Evolutionary conservation across 805 yeast genomes (phyloP), one percentile per base, ranked within the genome.

Genomic region (Saccharomycopsis lassenensis): DNA sequence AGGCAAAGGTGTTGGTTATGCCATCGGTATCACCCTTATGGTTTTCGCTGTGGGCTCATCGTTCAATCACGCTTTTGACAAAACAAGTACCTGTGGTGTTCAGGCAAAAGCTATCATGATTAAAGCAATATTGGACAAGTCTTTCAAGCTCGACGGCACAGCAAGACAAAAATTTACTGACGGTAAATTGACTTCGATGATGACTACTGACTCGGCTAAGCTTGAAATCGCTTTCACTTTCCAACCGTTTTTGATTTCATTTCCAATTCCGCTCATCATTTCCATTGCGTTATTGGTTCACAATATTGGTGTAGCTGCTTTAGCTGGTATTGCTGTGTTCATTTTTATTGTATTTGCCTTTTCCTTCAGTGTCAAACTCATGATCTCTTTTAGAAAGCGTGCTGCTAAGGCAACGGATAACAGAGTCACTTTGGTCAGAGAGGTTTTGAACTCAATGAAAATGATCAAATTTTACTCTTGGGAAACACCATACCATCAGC

Each of bases 381-480:
- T 77, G 49, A 14, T 39, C 17, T 48, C 46, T 3, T 61, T 65
- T 49, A 69, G 94, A 50, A 59, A 55, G 31, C 54, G 54, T 24
- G 78, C 77, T n/a, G 71, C 71, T 42, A 57, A 61, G 15, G 67
- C 56, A 47, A 81, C 86, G 14, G 91, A 82, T 56, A 49, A 57
- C 17, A 67, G 94, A 50, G 76, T 82, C 18, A 57, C 64, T 32
- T 61, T 63, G 45, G 67, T 77, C 52, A 72, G 77, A 49, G 86
- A 77, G 51, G 68, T 75, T 22, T 56, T 77, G 43, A 67, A 64
- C 44, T 69, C 72, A 48, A 67, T 77, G 58, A 77, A 72, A 47
- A 67, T 78, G 53, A 79, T 84, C 57, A 84, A 84, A 59, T 81
- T 67, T 54, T 84, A 84, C 52, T 78, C 89, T 1, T 84, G 94